Percentiles rank a stretch among this genome's conserved stretches.
phyloP scores from a whole-genome alignment of 78 protist species.

The Salpingoeca rosetta region DNA sequence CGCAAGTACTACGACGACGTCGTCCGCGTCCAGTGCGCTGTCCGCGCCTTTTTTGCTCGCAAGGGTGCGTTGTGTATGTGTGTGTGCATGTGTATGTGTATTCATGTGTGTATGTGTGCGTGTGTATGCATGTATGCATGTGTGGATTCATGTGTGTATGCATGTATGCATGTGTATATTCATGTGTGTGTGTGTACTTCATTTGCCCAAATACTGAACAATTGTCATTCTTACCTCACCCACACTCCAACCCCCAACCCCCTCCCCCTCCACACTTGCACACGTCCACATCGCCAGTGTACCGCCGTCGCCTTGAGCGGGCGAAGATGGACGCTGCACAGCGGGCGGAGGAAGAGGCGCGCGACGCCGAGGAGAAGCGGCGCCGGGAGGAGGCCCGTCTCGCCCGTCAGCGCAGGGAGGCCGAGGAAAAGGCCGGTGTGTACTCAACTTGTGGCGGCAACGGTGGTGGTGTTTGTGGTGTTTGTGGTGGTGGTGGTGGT shows the following conservation, averaged over 20 bases:
- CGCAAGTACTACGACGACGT: background rate
- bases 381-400: background rate
- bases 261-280: background rate
- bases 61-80: no score
- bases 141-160: background rate
- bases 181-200: background rate
- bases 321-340: background rate
- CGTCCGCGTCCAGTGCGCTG: background rate
- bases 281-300: no score
- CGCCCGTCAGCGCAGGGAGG: background rate
- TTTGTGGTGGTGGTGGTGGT: no score
- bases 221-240: background rate
- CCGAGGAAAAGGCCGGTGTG: no score
- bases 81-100: background rate
- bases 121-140: no score
- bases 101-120: background rate
- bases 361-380: background rate
- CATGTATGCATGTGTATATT: no score
- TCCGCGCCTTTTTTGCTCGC: background rate
- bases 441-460: no score
- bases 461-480: no score
- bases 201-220: no score
- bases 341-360: background rate
- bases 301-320: background rate
- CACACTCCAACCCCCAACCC: background rate